phyloP scores from a whole-genome alignment of 179 eudicot species.

The Spinacia oleracea region DNA sequence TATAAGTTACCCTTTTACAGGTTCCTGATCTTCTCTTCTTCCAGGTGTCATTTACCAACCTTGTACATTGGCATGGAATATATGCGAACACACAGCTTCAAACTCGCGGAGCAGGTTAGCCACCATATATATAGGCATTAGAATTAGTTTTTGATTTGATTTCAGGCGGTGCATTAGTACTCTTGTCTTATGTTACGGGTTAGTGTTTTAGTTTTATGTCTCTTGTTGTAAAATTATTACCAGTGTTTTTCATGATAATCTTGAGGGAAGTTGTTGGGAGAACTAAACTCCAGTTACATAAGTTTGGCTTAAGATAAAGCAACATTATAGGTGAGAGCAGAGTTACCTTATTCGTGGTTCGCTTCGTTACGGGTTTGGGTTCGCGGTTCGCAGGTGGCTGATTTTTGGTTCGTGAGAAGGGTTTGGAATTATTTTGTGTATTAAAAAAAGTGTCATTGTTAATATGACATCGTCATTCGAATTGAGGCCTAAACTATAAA shows the following conservation, averaged over 20 bases:
- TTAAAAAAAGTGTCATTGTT: too few species aligned
- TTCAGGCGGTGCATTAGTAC: not conserved
- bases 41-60: slow-evolving; percentile 95
- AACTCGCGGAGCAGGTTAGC: slow-evolving; percentile 94
- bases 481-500: too few species aligned
- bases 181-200: not conserved
- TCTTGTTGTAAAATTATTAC: not conserved
- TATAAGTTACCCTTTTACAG: slow-evolving; percentile 22
- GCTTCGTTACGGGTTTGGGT: too few species aligned
- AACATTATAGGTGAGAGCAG: not conserved
- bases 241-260: not conserved
- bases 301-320: slow-evolving; percentile 1
- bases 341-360: too few species aligned
- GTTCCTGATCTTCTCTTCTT: slow-evolving; percentile 44
- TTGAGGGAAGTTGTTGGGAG: not conserved
- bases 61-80: slow-evolving; percentile 97
- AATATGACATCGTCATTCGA: too few species aligned
- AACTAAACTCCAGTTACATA: not conserved
- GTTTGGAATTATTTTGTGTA: too few species aligned
- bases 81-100: slow-evolving; percentile 93
- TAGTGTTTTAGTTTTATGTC: not conserved
- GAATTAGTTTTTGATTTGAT: not conserved
- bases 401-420: too few species aligned
- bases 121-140: slow-evolving; percentile 12
- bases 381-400: too few species aligned